phyloP scores from a whole-genome alignment of 176 grass and related monocot species.

The maize (Zea mays) region Zm-B73-REFERENCE-NAM-5.0 NC_050099.1:102007501-102008000 shows the following conservation, averaged over 20 bases:
- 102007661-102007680: background rate
- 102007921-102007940: background rate
- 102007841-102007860: constrained; percentile 78
- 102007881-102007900: background rate
- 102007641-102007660: background rate
- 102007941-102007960: background rate
- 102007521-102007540: constrained; percentile 82
- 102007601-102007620: constrained; percentile 74
- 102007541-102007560: constrained; percentile 70
- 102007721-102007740: constrained; percentile 54
- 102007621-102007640: constrained; percentile 80
- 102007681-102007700: background rate
- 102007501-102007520: constrained; percentile 71
- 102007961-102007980: background rate
- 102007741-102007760: constrained; percentile 71
- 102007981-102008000: background rate
- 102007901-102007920: background rate
- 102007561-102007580: constrained; percentile 82
- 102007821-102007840: constrained; percentile 94
- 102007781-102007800: constrained; percentile 72
- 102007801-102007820: constrained; percentile 79
- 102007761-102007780: constrained; percentile 99
- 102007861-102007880: background rate
- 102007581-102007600: constrained; percentile 88
- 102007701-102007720: background rate